Percentiles rank a stretch among this genome's conserved stretches.
Evolutionary conservation across 805 yeast genomes (phyloP).

Genomic region (Metschnikowia aberdeeniae): DNA sequence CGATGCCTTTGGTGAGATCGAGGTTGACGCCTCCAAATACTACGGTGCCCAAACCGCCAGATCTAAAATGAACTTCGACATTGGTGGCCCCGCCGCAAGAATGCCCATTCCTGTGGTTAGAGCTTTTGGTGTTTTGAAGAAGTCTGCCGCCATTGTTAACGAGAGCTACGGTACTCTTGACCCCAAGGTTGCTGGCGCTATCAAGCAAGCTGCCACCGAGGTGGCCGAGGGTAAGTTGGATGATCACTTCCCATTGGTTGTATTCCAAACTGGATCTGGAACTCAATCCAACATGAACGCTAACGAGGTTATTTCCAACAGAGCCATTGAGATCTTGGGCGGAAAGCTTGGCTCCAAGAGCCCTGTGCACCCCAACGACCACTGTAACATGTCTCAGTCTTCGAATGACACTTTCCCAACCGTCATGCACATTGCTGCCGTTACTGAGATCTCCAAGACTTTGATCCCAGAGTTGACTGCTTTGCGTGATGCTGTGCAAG

Average conservation of each 20-base stretch:
- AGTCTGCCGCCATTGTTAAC: constrained; percentile 92
- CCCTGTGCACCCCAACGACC: constrained; percentile 98
- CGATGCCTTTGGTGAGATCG: constrained; percentile 96
- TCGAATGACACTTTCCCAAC: constrained; percentile 99
- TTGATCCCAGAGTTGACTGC: constrained; percentile 77
- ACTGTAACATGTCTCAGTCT: constrained; percentile 97
- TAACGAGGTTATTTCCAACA: constrained; percentile 96
- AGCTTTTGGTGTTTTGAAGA: constrained; percentile 92
- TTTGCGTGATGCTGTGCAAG: constrained; percentile 73
- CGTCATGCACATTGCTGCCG: constrained; percentile 99
- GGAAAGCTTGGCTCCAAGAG: constrained; percentile 87
- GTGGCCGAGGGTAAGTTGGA: constrained; percentile 87
- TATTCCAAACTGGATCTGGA: constrained; percentile 98
- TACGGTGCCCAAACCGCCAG: constrained; percentile 99
- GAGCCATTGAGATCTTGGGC: constrained; percentile 95
- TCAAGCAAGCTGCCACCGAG: constrained; percentile 92
- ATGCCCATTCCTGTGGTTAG: constrained; percentile 88
- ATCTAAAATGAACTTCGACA: constrained; percentile 89
- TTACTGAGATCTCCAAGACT: constrained; percentile 70
- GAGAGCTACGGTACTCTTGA: constrained; percentile 74
- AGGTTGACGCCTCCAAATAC: constrained; percentile 80
- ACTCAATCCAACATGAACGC: constrained; percentile 99
- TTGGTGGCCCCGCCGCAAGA: constrained; percentile 86
- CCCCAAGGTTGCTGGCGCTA: constrained; percentile 77
- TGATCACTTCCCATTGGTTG: constrained; percentile 96